Conservation (phyloP, 2,329 filamentous ascomycete species). For the Stachybotrys echinatus region DNA sequence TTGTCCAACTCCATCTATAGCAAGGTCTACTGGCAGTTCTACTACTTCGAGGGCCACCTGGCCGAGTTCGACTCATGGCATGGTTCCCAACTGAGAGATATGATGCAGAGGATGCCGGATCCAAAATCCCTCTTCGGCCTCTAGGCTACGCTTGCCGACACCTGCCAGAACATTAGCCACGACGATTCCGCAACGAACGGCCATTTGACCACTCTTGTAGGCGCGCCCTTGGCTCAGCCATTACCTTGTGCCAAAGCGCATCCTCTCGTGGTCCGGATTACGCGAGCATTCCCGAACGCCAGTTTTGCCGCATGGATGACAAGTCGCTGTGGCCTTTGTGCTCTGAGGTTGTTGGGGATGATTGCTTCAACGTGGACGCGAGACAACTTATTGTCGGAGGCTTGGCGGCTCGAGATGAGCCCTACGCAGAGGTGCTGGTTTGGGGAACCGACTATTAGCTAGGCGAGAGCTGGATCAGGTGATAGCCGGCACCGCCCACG, state of each 20-base stretch:
- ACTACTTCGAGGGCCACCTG: background rate
- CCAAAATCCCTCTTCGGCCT: background rate
- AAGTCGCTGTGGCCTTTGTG: constrained; percentile 9
- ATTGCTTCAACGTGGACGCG: constrained; percentile 4
- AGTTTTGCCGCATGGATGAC: constrained; percentile 9
- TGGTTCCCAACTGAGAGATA: background rate
- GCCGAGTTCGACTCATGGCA: background rate
- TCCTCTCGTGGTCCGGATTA: constrained; percentile 6
- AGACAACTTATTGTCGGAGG: constrained; percentile 4
- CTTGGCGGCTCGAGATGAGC: background rate
- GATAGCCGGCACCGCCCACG: no score
- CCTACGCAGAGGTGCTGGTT: background rate
- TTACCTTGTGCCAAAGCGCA: constrained; percentile 8
- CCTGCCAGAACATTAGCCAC: background rate
- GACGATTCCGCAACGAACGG: no score
- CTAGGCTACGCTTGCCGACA: background rate
- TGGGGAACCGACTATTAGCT: background rate
- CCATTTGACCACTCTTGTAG: no score
- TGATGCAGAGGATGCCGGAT: background rate
- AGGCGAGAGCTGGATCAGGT: no score
- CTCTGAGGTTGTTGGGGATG: background rate
- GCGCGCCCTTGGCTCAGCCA: no score
- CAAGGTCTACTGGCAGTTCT: background rate
- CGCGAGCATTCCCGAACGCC: constrained; percentile 3
- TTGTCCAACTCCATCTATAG: background rate